Evolutionary conservation across 768 basidiomycete genomes (phyloP), one percentile per base, ranked within the genome.

Genomic region (Boletus coccyginus): DNA sequence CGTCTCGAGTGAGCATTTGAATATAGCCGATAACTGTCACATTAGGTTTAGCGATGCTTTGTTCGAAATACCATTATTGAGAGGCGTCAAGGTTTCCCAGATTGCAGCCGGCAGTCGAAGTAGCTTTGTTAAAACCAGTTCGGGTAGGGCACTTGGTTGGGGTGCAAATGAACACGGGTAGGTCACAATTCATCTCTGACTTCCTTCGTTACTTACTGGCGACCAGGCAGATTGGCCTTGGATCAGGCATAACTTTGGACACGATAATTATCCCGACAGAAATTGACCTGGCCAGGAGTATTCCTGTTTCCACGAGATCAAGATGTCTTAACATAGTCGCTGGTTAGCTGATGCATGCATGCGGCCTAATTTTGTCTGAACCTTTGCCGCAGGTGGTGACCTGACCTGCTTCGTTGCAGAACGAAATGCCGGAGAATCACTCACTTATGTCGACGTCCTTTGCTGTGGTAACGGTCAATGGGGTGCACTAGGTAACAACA

Each of bases 121-220:
- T 46, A 93, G 89, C 63, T 92, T 91, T 65, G 86, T 79, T 11
- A 76, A 84, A 27, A 92, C 92, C 0, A 63, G 72, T 7, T 71
- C 76, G 3, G 94, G 93, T 2, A 77, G 84, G 52, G 89, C 95
- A 11, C 79, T 98, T 19, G 92, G 86, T 0, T 96, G 90, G 84
- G 94, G 94, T 44, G 91, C 91, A 1, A 96, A 97, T 67, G 86
- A 90, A 60, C 88, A 80, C 62, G 93, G 93, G 88, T 88, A 61
- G 50, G 80, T 53, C 14, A 39, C 16, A 7, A 31, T 32, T 19
- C 11, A 27, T 36, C 10, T 17, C 29, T 41, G 2, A 6, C 21
- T 35, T 39, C 40, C 36, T n/a, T 17, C 6, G 46, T 47, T 21
- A 54, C 56, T 55, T 19, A 64, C 17, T 33, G 41, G 27, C 27